These are phyloP conservation scores for Diaporthe eres DNA, from an alignment of 2,329 filamentous ascomycete species.

Conservation along the genomic window DNA sequence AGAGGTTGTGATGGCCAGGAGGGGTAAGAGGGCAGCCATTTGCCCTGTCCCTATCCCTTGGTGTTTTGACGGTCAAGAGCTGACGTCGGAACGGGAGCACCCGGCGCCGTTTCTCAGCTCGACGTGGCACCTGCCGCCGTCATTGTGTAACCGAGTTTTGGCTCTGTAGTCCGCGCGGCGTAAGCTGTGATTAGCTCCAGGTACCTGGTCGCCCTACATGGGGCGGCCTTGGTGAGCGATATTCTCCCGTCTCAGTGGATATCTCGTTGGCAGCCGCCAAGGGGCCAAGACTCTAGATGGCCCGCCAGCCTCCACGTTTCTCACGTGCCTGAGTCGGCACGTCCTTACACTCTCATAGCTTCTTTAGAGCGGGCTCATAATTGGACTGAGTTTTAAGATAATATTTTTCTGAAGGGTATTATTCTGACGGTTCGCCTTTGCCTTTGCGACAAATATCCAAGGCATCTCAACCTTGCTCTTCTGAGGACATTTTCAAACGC, in stretches of 20 bases:
- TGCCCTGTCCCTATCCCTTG: constrained; percentile 1
- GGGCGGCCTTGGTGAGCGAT: constrained; percentile 11
- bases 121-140: neutral
- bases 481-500: neutral
- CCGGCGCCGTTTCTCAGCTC: neutral
- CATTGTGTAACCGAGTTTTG: constrained; percentile 1
- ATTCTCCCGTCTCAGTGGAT: constrained; percentile 10
- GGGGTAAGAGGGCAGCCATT: neutral
- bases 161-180: neutral
- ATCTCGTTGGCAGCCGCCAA: neutral
- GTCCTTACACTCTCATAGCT: neutral
- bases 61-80: neutral
- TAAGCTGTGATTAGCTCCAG: constrained; percentile 1
- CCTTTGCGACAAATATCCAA: neutral
- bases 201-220: neutral
- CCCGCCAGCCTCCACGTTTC: constrained; percentile 10
- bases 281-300: constrained; percentile 9
- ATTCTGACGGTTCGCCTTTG: no score
- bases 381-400: neutral
- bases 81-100: constrained; percentile 22
- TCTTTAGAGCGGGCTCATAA: neutral
- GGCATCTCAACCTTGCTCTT: neutral
- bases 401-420: no score
- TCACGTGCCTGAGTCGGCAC: neutral
- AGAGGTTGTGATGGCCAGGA: neutral